Percentiles rank a stretch among this genome's conserved stretches.
Conservation (phyloP, 306 rosid species). For the Spatholobus suberectus region DNA sequence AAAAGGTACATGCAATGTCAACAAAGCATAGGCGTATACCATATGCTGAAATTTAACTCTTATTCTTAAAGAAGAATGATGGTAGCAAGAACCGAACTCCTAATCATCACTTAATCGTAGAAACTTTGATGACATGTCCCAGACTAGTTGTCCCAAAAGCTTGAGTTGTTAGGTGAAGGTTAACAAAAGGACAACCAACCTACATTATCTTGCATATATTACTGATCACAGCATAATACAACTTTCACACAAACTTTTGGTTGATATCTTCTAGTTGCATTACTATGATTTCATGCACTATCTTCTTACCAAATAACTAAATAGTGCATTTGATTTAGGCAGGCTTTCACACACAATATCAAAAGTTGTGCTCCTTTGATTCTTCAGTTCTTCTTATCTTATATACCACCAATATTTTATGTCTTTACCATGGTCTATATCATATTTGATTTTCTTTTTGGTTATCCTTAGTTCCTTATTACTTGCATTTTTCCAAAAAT, state of each 20-base stretch:
- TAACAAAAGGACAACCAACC: neutral
- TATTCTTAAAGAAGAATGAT: neutral
- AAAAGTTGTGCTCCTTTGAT: neutral
- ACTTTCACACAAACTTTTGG: neutral
- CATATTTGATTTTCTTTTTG: neutral
- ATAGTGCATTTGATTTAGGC: neutral
- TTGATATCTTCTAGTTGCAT: neutral
- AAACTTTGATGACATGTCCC: neutral
- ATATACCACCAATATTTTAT: neutral
- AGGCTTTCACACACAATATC: neutral
- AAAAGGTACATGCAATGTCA: neutral
- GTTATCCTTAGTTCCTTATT: neutral
- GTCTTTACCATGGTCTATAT: constrained; percentile 3
- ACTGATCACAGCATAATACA: neutral
- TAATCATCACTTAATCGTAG: neutral
- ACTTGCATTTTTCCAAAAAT: neutral
- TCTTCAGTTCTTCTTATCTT: neutral
- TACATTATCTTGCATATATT: neutral
- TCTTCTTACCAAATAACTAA: neutral
- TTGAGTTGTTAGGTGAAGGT: neutral
- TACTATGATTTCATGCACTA: neutral
- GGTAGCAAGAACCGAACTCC: neutral
- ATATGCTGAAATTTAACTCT: neutral
- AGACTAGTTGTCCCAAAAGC: neutral
- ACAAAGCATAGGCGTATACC: neutral